Base-by-base conservation (phyloP, 371 early-diverging fungal species). In the Rhizopus microsporus region DNA sequence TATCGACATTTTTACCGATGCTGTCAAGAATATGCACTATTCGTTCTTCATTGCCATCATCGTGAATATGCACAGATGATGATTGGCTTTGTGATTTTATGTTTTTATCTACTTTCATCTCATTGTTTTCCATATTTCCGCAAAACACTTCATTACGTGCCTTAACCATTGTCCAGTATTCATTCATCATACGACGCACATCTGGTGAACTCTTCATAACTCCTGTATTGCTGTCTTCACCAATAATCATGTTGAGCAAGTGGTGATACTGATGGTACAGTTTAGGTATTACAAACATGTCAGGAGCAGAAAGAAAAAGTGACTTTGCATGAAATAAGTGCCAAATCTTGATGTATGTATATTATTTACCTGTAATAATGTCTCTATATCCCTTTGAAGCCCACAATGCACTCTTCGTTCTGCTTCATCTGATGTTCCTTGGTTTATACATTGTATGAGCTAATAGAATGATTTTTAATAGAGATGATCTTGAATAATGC, bases 261-360 rank as follows among this genome's bases (percentile, higher is more conserved):
- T 56, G 70, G 16, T 60, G 74, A 55, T 80, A 73, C 44, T 71
- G 80, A 61, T 75, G 71, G 48, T 75, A 77, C 17, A 77, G 46
- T 30, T 79, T 81, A 15, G 87, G 87, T 53, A 81, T 71, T 8
- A 87, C 83, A 78, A 87, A 87, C 74, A 83, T 80, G 34, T 87
- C 87, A 4, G 87, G 87, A 5, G 80, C 78, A 0, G 87, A 83
- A 1, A 85, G 60, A 51, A 87, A 85, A 30, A 85, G 58, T 3
- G 82, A 75, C 83, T 86, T 50, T 7, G 7, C n/a, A 15, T 4
- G 7, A 51, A 23, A 51, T 23, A 34, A 15, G 16, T 43, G 13
- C 7, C n/a, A n/a, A 13, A n/a, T 10, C 10, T 16, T n/a, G 6
- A 43, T 17, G 57, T 17, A 33, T 6, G 16, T 43, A 56, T 17